Evolutionary conservation across 148 eudicot genomes (phyloP), one percentile per base, ranked within the genome.

Genomic region (Nepenthes mirabilis): DNA sequence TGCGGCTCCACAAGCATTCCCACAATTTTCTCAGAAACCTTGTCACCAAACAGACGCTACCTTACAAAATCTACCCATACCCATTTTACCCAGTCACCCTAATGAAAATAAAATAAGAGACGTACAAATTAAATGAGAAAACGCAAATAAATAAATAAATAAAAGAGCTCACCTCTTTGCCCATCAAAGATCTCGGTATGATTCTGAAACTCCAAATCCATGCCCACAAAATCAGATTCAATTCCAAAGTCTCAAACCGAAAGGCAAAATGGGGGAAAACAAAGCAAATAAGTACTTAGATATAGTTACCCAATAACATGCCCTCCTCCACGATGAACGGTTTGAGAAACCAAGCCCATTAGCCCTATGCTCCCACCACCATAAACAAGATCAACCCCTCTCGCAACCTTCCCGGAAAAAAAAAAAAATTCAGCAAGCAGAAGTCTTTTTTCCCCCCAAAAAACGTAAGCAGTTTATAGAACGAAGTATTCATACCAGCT

Each of bases 91-190:
- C 50, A 47, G 0, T 47, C 50, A 12, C 10, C 52, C 68, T 3
- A 40, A 40, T 8, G 45, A 40, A 3, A 8, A 4, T 3, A 40
- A 40, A 40, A 40, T 8, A 40, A 40, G 23, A 23, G 23, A 40
- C 4, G 45, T 3, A 40, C 45, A 40, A 8, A 3, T 40, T 8
- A 40, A 40, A 4, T 3, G 45, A 4, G 45, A 8, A 40, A 40
- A 8, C 45, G 6, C 45, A 40, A 4, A 40, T 40, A 40, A 4
- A 8, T 40, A 40, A 40, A 56, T n/a, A 0, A 35, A n/a, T n/a
- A 36, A 47, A 6, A 54, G 11, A 14, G 50, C 56, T 59, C 5
- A 82, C 87, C 87, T 83, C 66, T 68, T 70, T 56, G 10, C 36
- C 59, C 34, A 56, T 14, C 12, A 56, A 34, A 36, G 59, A 9